phyloP scores from a whole-genome alignment of 495 filamentous ascomycete species.

The Penicillium crystallinum region DNA sequence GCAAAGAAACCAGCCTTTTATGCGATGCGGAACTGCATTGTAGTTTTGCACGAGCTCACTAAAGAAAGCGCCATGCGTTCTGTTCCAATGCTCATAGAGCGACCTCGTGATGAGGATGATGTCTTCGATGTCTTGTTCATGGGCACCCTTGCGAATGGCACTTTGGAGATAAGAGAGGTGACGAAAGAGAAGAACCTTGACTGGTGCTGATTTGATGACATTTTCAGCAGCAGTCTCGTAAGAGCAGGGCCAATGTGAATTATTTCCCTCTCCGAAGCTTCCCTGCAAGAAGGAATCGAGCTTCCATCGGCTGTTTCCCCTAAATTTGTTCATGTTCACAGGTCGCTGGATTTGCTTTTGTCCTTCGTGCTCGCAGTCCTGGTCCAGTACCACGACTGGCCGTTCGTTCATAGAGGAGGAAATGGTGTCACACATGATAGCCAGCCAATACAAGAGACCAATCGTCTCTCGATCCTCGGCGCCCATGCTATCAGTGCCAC shows the following conservation, averaged over 20 bases:
- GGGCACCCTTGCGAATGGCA: slow-evolving; percentile 16
- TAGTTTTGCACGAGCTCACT: slow-evolving; percentile 29
- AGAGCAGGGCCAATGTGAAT: slow-evolving; percentile 34
- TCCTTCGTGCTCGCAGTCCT: slow-evolving; percentile 25
- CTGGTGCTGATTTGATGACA: slow-evolving; percentile 33
- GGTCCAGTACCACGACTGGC: slow-evolving; percentile 35
- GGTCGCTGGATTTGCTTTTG: slow-evolving; percentile 1
- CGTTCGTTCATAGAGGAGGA: slow-evolving; percentile 37
- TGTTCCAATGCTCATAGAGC: slow-evolving; percentile 35
- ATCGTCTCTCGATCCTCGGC: slow-evolving; percentile 30
- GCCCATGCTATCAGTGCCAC: slow-evolving; percentile 3
- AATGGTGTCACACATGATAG: slow-evolving; percentile 40
- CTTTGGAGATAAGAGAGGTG: slow-evolving; percentile 35
- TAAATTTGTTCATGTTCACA: slow-evolving; percentile 12
- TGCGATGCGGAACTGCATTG: slow-evolving; percentile 25
- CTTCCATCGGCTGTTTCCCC: not conserved
- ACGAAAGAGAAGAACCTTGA: slow-evolving; percentile 42
- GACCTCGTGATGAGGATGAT: slow-evolving; percentile 23
- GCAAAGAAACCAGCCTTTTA: slow-evolving; percentile 37
- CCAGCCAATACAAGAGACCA: slow-evolving; percentile 37
- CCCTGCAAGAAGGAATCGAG: slow-evolving; percentile 23
- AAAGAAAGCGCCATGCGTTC: slow-evolving; percentile 35
- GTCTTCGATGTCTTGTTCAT: slow-evolving; percentile 22
- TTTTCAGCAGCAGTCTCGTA: slow-evolving; percentile 28
- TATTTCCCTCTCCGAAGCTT: slow-evolving; percentile 1